phyloP scores from a whole-genome alignment of 2,329 filamentous ascomycete species.

The Penicillium sp. region DNA sequence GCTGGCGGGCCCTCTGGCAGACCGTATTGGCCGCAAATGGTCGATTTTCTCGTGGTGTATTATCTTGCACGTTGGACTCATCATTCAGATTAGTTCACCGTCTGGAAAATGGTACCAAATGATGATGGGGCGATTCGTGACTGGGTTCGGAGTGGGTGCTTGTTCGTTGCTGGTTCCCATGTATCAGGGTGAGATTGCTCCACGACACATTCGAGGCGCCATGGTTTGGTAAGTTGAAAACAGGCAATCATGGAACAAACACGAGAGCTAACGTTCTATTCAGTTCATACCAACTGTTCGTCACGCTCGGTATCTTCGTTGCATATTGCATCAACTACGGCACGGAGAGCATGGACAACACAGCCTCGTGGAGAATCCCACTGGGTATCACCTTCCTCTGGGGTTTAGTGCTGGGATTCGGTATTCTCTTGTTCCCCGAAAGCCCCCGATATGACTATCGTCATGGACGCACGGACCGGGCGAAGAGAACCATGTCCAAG shows the following conservation, averaged over 20 bases:
- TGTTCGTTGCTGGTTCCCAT: constrained; percentile 46
- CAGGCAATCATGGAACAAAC: too few relatives aligned
- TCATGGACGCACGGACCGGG: constrained; percentile 51
- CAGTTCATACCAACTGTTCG: constrained; percentile 49
- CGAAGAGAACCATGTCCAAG: constrained; percentile 53
- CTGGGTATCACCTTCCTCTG: constrained; percentile 60
- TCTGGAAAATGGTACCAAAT: constrained; percentile 42
- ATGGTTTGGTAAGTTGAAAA: constrained; percentile 33
- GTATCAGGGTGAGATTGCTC: constrained; percentile 48
- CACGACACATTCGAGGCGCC: constrained; percentile 47
- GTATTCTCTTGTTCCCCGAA: constrained; percentile 57
- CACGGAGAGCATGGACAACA: constrained; percentile 39
- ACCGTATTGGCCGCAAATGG: constrained; percentile 43
- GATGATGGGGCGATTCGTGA: constrained; percentile 44
- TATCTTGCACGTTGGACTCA: constrained; percentile 42
- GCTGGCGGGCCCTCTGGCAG: constrained; percentile 41
- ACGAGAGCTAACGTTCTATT: neutral
- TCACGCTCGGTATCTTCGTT: constrained; percentile 48
- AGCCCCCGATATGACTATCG: constrained; percentile 59
- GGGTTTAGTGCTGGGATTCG: constrained; percentile 53
- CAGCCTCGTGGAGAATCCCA: constrained; percentile 48
- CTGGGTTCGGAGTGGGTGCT: constrained; percentile 46
- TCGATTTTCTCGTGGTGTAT: constrained; percentile 43
- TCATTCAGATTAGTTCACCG: constrained; percentile 45
- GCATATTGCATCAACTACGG: constrained; percentile 50